Evolutionary conservation across 371 early-diverging fungal species (phyloP).

Genomic region (Rhizomucor pusillus): DNA sequence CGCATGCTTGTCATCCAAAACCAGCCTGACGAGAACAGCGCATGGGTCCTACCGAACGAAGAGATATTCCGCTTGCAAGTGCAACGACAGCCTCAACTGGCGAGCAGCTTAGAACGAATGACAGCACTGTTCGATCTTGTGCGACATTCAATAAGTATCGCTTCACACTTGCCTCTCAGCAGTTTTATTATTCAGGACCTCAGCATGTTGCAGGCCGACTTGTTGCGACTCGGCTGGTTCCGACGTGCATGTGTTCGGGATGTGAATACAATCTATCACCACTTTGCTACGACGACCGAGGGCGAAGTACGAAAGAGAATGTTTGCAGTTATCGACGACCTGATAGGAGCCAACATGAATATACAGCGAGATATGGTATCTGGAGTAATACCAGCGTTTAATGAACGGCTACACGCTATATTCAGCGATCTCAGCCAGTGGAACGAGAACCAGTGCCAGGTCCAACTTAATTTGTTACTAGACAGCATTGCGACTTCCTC

Average conservation of each 20-base stretch:
- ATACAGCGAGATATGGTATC: slow-evolving; percentile 7
- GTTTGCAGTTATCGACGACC: slow-evolving; percentile 40
- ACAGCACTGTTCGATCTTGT: slow-evolving; percentile 41
- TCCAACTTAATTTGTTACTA: slow-evolving; percentile 54
- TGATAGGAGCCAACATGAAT: slow-evolving; percentile 33
- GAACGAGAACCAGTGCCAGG: slow-evolving; percentile 61
- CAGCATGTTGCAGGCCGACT: slow-evolving; percentile 35
- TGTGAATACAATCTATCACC: slow-evolving; percentile 44
- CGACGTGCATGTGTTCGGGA: slow-evolving; percentile 46
- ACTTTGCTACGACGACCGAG: slow-evolving; percentile 36
- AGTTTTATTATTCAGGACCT: slow-evolving; percentile 37
- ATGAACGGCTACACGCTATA: slow-evolving; percentile 45
- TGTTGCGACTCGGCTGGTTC: slow-evolving; percentile 41
- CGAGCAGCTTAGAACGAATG: slow-evolving; percentile 32
- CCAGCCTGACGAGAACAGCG: slow-evolving; percentile 8
- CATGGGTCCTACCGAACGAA: slow-evolving; percentile 34
- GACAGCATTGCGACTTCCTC: slow-evolving; percentile 43
- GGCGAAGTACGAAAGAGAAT: slow-evolving; percentile 42
- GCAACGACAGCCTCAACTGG: slow-evolving; percentile 27
- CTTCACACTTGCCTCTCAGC: slow-evolving; percentile 38
- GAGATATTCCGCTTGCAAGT: slow-evolving; percentile 33
- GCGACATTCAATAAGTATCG: slow-evolving; percentile 33
- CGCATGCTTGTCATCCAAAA: slow-evolving; percentile 52
- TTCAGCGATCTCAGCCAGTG: slow-evolving; percentile 56
- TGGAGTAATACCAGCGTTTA: slow-evolving; percentile 12